Percentiles rank a stretch among this genome's conserved stretches.
Conservation (phyloP, 2,329 filamentous ascomycete species). For the Ophiocordyceps unilateralis region DNA sequence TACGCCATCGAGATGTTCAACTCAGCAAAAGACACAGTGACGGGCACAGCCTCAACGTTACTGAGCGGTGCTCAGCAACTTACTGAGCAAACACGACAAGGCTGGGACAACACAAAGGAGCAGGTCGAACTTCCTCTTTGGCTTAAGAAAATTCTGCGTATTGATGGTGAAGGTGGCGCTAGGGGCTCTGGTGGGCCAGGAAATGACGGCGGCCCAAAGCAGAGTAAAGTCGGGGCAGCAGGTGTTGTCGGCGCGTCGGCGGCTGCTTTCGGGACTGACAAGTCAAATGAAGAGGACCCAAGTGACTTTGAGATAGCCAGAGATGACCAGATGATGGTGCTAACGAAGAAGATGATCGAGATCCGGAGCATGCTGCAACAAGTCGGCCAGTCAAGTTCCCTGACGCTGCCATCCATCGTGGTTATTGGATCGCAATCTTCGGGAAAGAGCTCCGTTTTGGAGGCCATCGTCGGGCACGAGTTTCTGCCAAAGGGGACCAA, state of each 20-base stretch:
- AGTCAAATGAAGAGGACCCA: constrained; percentile 46
- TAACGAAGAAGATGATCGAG: constrained; percentile 99
- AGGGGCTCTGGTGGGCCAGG: constrained; percentile 29
- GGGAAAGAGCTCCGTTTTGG: constrained; percentile 91
- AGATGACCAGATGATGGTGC: constrained; percentile 98
- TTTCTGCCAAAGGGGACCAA: constrained; percentile 96
- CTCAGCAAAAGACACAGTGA: constrained; percentile 54
- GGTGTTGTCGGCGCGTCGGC: constrained; percentile 56
- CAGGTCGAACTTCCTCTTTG: constrained; percentile 55
- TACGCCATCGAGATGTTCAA: constrained; percentile 49
- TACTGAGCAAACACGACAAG: constrained; percentile 60
- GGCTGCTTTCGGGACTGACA: constrained; percentile 63
- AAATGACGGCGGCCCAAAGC: constrained; percentile 34
- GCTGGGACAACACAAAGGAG: constrained; percentile 73
- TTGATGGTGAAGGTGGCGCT: constrained; percentile 41
- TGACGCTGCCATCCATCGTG: constrained; percentile 92
- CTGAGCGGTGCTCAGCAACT: constrained; percentile 59
- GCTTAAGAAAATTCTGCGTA: constrained; percentile 55
- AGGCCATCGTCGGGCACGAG: constrained; percentile 94
- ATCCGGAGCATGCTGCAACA: constrained; percentile 82
- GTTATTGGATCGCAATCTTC: constrained; percentile 98
- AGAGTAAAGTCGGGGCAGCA: constrained; percentile 41
- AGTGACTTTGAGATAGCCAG: constrained; percentile 50
- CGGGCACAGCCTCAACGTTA: constrained; percentile 48
- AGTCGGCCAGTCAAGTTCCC: constrained; percentile 75